A percentile compares a stretch with the other conserved stretches of the same genome.
Evolutionary conservation across 306 rosid species (phyloP).

Genomic region (Senna siamea): DNA sequence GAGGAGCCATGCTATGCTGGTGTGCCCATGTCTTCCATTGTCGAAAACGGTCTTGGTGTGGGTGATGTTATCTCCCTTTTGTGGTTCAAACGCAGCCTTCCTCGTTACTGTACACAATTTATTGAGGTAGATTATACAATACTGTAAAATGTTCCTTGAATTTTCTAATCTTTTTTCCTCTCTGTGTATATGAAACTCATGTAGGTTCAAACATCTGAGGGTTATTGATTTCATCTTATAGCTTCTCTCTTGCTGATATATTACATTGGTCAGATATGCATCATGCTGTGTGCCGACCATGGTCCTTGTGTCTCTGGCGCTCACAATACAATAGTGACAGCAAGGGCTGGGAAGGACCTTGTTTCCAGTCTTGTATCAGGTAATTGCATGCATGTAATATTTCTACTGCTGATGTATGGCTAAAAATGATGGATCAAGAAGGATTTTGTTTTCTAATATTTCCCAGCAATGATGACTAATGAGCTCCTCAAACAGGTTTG

Average conservation of each 20-base stretch:
- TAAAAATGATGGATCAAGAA: slow-evolving; percentile 8
- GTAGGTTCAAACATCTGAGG: slow-evolving; percentile 23
- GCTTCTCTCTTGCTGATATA: slow-evolving; percentile 31
- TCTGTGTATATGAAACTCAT: slow-evolving; percentile 2
- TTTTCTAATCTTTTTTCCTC: neutral
- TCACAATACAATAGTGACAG: slow-evolving; percentile 87
- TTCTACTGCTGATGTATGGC: slow-evolving; percentile 5
- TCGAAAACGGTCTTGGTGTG: slow-evolving; percentile 79
- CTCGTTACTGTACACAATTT: slow-evolving; percentile 82
- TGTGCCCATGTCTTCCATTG: slow-evolving; percentile 88
- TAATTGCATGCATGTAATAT: slow-evolving; percentile 33
- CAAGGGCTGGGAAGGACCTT: slow-evolving; percentile 93
- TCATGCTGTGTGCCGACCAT: slow-evolving; percentile 91
- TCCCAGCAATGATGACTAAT: slow-evolving; percentile 30
- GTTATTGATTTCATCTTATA: slow-evolving; percentile 2
- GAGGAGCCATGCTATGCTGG: slow-evolving; percentile 96
- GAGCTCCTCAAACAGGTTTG: slow-evolving; percentile 66
- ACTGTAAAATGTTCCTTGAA: neutral
- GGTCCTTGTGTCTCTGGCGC: slow-evolving; percentile 98
- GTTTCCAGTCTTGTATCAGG: slow-evolving; percentile 88
- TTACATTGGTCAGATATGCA: slow-evolving; percentile 63
- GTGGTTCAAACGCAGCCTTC: slow-evolving; percentile 95
- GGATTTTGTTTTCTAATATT: slow-evolving; percentile 26
- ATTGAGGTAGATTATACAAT: slow-evolving; percentile 63
- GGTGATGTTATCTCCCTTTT: slow-evolving; percentile 89